Conservation (phyloP, 805 yeast species). For the Kodamaea kaohsiungensis region DNA sequence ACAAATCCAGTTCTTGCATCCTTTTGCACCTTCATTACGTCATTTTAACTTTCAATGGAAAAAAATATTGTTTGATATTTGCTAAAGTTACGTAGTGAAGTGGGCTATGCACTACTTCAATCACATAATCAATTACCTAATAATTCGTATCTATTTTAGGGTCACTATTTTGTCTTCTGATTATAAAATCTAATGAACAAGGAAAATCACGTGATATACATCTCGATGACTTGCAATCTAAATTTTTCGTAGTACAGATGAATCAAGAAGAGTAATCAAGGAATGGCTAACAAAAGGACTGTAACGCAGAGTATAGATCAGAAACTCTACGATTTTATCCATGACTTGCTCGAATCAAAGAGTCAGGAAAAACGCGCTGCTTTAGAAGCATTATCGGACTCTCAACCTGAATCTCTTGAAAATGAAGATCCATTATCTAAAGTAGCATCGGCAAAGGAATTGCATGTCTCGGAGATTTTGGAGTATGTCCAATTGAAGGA, state of each 20-base stretch:
- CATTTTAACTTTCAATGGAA: neutral
- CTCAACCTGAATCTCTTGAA: conserved; percentile 32
- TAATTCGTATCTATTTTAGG: no score
- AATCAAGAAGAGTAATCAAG: neutral
- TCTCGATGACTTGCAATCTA: neutral
- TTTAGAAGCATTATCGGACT: conserved; percentile 22
- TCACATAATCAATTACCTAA: no score
- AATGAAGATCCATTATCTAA: conserved; percentile 21
- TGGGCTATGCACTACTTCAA: no score
- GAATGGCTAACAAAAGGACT: conserved; percentile 9
- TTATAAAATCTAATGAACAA: no score
- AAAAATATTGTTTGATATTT: no score
- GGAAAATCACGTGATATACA: neutral
- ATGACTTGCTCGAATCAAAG: conserved; percentile 57
- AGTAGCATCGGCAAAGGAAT: conserved; percentile 63
- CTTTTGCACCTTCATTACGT: neutral
- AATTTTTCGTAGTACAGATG: neutral
- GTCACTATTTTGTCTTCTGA: no score
- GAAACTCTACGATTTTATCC: conserved; percentile 56
- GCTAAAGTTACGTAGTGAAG: no score
- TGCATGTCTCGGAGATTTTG: conserved; percentile 52
- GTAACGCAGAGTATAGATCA: conserved; percentile 43
- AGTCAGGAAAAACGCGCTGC: conserved; percentile 58
- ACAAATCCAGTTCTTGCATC: neutral
- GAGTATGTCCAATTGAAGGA: conserved; percentile 65